These are phyloP conservation scores for Hygrocybe punicea DNA, from an alignment of 768 basidiomycete species.

Conservation along the genomic window DNA sequence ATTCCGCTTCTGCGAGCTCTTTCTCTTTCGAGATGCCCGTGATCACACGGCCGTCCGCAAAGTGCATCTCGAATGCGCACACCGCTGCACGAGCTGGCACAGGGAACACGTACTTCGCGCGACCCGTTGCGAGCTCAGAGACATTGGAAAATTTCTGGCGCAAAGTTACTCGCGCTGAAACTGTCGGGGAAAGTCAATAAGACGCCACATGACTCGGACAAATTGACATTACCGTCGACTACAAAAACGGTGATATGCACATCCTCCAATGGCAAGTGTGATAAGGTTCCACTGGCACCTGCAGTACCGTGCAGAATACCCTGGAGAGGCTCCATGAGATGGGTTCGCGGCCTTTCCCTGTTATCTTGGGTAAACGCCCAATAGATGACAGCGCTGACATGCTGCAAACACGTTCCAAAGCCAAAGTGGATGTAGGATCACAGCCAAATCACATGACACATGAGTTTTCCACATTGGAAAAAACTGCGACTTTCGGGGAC, in stretches of 20 bases:
- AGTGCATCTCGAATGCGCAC: conserved; percentile 51
- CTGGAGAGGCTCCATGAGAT: conserved; percentile 12
- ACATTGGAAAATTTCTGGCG: conserved; percentile 42
- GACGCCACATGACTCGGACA: neutral
- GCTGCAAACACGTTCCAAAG: too few relatives aligned
- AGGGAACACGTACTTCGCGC: conserved; percentile 57
- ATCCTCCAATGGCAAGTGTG: conserved; percentile 42
- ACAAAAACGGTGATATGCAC: conserved; percentile 41
- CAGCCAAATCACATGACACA: too few relatives aligned
- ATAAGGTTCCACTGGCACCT: conserved; percentile 20
- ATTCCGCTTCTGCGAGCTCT: conserved; percentile 38
- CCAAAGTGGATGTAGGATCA: too few relatives aligned
- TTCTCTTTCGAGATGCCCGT: conserved; percentile 50
- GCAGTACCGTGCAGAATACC: conserved; percentile 32
- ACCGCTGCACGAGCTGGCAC: conserved; percentile 54
- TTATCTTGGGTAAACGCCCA: too few relatives aligned
- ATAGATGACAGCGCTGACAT: too few relatives aligned
- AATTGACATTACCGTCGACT: conserved; percentile 38
- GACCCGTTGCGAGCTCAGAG: conserved; percentile 34
- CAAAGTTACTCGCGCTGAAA: conserved; percentile 44
- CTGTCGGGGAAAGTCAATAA: conserved; percentile 22
- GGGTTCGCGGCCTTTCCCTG: neutral
- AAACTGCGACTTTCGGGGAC: too few relatives aligned
- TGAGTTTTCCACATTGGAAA: too few relatives aligned
- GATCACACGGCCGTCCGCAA: conserved; percentile 42